phyloP scores from a whole-genome alignment of 2,329 filamentous ascomycete genomes.

The Botryotinia narcissicola region DNA sequence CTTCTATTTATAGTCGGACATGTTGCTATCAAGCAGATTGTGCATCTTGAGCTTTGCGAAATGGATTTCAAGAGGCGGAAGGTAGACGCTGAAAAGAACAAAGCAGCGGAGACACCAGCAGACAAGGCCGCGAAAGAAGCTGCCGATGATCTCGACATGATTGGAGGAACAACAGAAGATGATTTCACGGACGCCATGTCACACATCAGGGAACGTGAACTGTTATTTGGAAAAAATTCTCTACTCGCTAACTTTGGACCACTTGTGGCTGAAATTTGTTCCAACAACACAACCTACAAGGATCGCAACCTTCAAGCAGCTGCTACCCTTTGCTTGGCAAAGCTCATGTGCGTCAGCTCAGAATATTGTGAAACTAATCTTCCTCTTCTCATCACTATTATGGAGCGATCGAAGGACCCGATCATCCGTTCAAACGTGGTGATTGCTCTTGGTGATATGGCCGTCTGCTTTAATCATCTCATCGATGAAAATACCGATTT shows the following conservation, averaged over 20 bases:
- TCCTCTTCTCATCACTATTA: slow-evolving; percentile 92
- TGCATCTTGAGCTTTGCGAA: slow-evolving; percentile 95
- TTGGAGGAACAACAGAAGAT: slow-evolving; percentile 92
- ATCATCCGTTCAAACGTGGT: slow-evolving; percentile 95
- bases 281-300: slow-evolving; percentile 88
- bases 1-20: slow-evolving; percentile 94
- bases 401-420: slow-evolving; percentile 89
- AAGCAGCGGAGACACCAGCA: slow-evolving; percentile 45
- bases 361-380: slow-evolving; percentile 96
- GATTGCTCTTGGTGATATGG: slow-evolving; percentile 97
- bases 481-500: slow-evolving; percentile 99
- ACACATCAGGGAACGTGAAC: slow-evolving; percentile 79
- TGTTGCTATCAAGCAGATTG: slow-evolving; percentile 97
- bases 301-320: slow-evolving; percentile 89
- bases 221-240: slow-evolving; percentile 78
- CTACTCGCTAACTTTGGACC: slow-evolving; percentile 89
- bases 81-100: slow-evolving; percentile 76
- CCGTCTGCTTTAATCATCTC: slow-evolving; percentile 97
- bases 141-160: slow-evolving; percentile 89
- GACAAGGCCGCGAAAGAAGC: slow-evolving; percentile 61
- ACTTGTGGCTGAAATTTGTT: slow-evolving; percentile 88
- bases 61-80: slow-evolving; percentile 97
- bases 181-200: slow-evolving; percentile 87
- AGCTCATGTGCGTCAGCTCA: slow-evolving; percentile 96
- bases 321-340: slow-evolving; percentile 90